Evolutionary conservation across 2,329 filamentous ascomycete species (phyloP).

Genomic region (Hymenoscyphus albidus): DNA sequence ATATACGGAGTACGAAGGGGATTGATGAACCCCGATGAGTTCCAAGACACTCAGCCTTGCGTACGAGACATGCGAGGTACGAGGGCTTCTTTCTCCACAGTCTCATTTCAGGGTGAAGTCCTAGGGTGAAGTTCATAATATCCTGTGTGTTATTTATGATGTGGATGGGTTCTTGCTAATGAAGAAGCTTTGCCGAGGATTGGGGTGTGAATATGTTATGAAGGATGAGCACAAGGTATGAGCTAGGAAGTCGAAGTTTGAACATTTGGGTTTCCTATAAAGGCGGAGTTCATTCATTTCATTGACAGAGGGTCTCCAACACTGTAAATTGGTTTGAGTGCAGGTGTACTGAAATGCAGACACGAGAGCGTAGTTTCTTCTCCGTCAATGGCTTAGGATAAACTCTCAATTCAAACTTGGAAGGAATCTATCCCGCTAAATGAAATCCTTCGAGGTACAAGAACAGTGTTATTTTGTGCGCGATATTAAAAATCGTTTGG

Average conservation of each 20-base stretch:
- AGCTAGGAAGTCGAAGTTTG: not conserved
- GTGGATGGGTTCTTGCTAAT: not conserved
- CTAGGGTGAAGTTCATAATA: not conserved
- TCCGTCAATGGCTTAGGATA: not conserved
- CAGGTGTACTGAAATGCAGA: not conserved
- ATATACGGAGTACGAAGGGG: too few species aligned
- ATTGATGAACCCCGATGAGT: too few species aligned
- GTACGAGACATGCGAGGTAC: not conserved
- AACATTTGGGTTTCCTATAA: not conserved
- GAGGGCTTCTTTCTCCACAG: not conserved
- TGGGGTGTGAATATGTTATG: not conserved
- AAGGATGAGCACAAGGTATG: not conserved
- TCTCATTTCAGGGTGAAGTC: not conserved
- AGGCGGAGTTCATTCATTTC: not conserved
- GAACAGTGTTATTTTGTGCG: constrained; percentile 7
- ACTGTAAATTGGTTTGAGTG: not conserved
- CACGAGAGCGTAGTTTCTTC: not conserved
- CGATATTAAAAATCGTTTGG: constrained; percentile 3
- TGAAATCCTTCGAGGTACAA: not conserved
- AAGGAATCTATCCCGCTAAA: not conserved
- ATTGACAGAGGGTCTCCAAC: not conserved
- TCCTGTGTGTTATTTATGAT: not conserved
- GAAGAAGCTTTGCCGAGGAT: not conserved
- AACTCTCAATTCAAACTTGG: not conserved
- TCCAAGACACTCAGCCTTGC: too few species aligned